These are phyloP conservation scores for Silene coronaria DNA, from an alignment of 179 eudicot genomes.

Conservation along the genomic window DNA sequence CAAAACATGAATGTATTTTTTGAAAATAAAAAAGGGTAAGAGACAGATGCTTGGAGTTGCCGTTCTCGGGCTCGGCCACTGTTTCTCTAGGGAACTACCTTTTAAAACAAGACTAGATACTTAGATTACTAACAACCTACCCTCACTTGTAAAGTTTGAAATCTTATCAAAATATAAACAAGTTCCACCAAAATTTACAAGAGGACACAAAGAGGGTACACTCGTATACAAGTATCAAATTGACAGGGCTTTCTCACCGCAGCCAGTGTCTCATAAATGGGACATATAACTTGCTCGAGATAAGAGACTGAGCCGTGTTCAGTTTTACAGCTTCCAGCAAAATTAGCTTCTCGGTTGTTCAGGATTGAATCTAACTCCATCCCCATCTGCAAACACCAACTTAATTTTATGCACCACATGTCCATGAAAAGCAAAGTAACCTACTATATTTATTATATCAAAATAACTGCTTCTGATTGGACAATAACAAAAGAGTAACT, in stretches of 20 bases:
- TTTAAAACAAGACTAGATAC: background rate
- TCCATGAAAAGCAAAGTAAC: background rate
- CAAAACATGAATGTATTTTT: background rate
- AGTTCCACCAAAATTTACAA: background rate
- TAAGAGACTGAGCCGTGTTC: constrained; percentile 59
- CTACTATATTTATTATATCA: background rate
- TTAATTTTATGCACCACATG: background rate
- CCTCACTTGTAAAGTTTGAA: background rate
- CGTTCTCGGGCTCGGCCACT: background rate
- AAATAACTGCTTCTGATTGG: background rate
- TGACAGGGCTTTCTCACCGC: constrained; percentile 38
- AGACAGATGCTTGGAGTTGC: background rate
- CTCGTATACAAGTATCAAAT: background rate
- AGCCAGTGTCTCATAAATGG: constrained; percentile 51
- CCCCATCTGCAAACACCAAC: constrained; percentile 67
- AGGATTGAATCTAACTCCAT: constrained; percentile 81
- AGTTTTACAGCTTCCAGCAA: constrained; percentile 46
- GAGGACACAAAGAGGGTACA: background rate
- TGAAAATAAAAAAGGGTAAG: background rate
- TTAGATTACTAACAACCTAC: background rate
- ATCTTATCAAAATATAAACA: too few relatives aligned
- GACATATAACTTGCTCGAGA: constrained; percentile 57
- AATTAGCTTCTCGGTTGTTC: constrained; percentile 76
- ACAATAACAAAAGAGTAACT: background rate
- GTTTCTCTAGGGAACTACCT: background rate